Percentiles rank a stretch among this genome's conserved stretches.
Conservation (phyloP, 2,329 filamentous ascomycete species). For the Bipolaris sorokiniana region DNA sequence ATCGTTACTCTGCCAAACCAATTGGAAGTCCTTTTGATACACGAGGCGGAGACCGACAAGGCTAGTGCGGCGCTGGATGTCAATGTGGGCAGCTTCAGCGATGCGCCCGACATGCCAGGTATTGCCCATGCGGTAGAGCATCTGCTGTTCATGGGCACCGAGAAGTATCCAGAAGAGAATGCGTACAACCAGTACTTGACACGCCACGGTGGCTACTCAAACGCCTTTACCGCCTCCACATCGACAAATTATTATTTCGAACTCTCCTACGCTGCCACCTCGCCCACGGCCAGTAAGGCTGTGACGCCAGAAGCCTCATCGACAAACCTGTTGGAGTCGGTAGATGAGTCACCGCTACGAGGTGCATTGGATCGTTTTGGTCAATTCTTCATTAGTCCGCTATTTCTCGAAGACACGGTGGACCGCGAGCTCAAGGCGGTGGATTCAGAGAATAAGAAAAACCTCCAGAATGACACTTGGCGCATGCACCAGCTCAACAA, state of each 20-base stretch:
- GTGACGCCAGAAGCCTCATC: slow-evolving; percentile 48
- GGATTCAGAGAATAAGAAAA: slow-evolving; percentile 98
- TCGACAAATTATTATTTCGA: slow-evolving; percentile 99
- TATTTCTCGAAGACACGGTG: slow-evolving; percentile 83
- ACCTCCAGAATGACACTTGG: slow-evolving; percentile 89
- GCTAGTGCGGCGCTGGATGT: slow-evolving; percentile 94
- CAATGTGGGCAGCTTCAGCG: slow-evolving; percentile 94
- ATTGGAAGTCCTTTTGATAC: slow-evolving; percentile 88
- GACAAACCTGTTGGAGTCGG: slow-evolving; percentile 44
- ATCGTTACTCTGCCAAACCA: slow-evolving; percentile 85
- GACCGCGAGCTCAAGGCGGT: slow-evolving; percentile 88
- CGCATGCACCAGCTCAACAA: slow-evolving; percentile 87
- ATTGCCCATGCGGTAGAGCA: slow-evolving; percentile 97
- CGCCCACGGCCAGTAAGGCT: slow-evolving; percentile 58
- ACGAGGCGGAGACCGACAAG: slow-evolving; percentile 95
- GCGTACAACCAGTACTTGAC: slow-evolving; percentile 94
- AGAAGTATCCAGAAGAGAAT: slow-evolving; percentile 82
- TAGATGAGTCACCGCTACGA: slow-evolving; percentile 67
- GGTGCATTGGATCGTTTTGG: slow-evolving; percentile 90
- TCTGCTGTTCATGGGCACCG: slow-evolving; percentile 96
- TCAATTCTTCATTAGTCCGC: slow-evolving; percentile 88
- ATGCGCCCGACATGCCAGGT: slow-evolving; percentile 86
- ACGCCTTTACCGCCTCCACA: slow-evolving; percentile 90
- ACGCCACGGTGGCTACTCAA: slow-evolving; percentile 87
- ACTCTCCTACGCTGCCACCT: slow-evolving; percentile 76